Evolutionary conservation across 116 monocot genomes (phyloP).

Genomic region (Phalaenopsis hybrid): DNA sequence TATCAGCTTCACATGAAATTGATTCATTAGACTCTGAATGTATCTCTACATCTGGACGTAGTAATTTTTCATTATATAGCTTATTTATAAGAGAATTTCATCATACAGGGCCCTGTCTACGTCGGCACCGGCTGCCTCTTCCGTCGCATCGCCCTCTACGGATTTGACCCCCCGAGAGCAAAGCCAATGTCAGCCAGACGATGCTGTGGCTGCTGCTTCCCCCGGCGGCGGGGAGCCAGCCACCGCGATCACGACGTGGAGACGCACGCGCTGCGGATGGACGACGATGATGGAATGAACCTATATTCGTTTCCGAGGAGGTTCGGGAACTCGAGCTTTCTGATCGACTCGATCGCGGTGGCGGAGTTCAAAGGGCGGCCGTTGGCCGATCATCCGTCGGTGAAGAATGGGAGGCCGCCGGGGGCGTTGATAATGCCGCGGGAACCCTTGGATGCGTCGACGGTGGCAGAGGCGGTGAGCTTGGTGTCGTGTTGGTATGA

Average conservation of each 20-base stretch:
- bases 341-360: slow-evolving; percentile 30
- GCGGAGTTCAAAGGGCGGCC: slow-evolving; percentile 35
- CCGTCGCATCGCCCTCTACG: slow-evolving; percentile 46
- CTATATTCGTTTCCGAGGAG: slow-evolving; percentile 21
- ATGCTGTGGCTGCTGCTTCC: neutral
- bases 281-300: slow-evolving; percentile 19
- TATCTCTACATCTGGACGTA: too few relatives aligned
- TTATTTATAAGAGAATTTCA: neutral
- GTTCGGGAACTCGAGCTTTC: slow-evolving; percentile 30
- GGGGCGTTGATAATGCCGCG: slow-evolving; percentile 24
- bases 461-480: slow-evolving; percentile 27
- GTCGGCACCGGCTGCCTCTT: slow-evolving; percentile 52
- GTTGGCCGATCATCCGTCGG: slow-evolving; percentile 19
- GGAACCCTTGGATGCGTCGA: slow-evolving; percentile 13
- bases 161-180: slow-evolving; percentile 31
- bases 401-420: slow-evolving; percentile 31
- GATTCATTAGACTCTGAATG: too few relatives aligned
- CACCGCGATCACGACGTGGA: slow-evolving; percentile 2
- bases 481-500: slow-evolving; percentile 41
- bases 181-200: neutral
- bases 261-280: slow-evolving; percentile 19
- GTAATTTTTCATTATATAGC: neutral
- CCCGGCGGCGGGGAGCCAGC: neutral
- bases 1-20: too few relatives aligned
- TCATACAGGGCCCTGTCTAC: slow-evolving; percentile 31